Percentiles rank a stretch among this genome's conserved stretches.
Evolutionary conservation across 169 alveolate genomes (phyloP).

Genomic region (Babesia divergens): DNA sequence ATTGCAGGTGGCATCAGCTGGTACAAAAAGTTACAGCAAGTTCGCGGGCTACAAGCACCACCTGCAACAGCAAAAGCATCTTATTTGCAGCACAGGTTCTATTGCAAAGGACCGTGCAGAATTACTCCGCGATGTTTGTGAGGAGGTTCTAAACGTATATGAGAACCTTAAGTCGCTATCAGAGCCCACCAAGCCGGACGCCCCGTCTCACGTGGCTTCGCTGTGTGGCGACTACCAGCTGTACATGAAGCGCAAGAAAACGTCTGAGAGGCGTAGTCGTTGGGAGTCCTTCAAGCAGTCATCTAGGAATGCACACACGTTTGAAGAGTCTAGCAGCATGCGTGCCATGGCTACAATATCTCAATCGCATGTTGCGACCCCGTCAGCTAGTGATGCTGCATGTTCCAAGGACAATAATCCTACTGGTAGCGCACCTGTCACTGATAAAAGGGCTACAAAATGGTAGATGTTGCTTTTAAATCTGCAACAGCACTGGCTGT

Average conservation of each 20-base stretch:
- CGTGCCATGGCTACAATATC: too few species aligned
- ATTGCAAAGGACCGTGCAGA: not conserved
- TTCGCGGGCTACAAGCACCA: slow-evolving; percentile 4
- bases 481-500: too few species aligned
- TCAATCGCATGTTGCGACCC: too few species aligned
- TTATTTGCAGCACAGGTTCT: not conserved
- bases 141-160: not conserved
- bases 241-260: slow-evolving; percentile 42
- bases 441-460: too few species aligned
- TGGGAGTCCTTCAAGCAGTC: not conserved
- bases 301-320: too few species aligned
- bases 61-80: not conserved
- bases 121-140: not conserved
- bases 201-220: not conserved
- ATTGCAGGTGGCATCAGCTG: slow-evolving; percentile 30
- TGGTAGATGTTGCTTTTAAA: too few species aligned
- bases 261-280: not conserved
- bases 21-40: slow-evolving; percentile 20
- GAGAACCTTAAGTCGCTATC: not conserved
- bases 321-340: too few species aligned
- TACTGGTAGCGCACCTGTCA: too few species aligned
- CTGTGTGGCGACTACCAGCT: slow-evolving; percentile 29
- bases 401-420: too few species aligned
- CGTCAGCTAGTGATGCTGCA: too few species aligned
- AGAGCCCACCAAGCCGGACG: not conserved